A percentile compares a stretch with the other conserved stretches of the same genome.
Conservation (phyloP, 495 filamentous ascomycete species). For the Penicillium mononematosum region DNA sequence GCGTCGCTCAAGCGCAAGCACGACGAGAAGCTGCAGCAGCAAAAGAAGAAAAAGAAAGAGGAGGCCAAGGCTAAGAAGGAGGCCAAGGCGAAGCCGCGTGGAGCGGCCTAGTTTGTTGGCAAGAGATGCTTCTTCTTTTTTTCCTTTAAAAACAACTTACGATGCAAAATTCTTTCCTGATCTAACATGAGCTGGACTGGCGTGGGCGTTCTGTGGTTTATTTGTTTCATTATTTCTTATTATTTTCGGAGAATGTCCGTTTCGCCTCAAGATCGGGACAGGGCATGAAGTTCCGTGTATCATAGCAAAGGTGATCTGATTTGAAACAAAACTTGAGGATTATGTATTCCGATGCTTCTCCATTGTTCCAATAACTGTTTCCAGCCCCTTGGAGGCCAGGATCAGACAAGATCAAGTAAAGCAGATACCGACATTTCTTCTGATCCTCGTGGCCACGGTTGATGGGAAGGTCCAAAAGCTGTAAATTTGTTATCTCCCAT, state of each 20-base stretch:
- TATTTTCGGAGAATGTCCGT: constrained; percentile 5
- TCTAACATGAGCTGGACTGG: constrained; percentile 14
- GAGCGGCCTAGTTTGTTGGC: constrained; percentile 45
- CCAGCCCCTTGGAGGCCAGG: background rate
- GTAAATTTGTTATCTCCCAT: background rate
- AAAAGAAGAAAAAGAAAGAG: constrained; percentile 91
- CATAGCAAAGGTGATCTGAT: constrained; percentile 17
- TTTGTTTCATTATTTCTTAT: constrained; percentile 8
- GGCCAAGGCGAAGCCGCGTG: constrained; percentile 81
- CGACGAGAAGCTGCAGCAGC: constrained; percentile 81
- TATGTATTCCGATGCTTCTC: background rate
- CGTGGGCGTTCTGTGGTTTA: constrained; percentile 15
- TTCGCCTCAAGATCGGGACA: constrained; percentile 5
- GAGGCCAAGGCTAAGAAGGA: constrained; percentile 86
- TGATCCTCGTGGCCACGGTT: constrained; percentile 18
- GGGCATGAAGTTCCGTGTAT: constrained; percentile 18
- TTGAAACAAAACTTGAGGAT: background rate
- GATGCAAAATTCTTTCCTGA: constrained; percentile 6
- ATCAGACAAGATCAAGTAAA: constrained; percentile 19
- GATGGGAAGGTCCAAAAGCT: background rate
- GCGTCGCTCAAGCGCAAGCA: constrained; percentile 85
- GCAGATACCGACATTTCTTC: constrained; percentile 1
- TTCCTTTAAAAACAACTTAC: background rate
- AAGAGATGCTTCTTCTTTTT: background rate
- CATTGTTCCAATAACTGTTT: background rate